phyloP scores from a whole-genome alignment of 306 rosid species.

The Quercus variabilis region DNA sequence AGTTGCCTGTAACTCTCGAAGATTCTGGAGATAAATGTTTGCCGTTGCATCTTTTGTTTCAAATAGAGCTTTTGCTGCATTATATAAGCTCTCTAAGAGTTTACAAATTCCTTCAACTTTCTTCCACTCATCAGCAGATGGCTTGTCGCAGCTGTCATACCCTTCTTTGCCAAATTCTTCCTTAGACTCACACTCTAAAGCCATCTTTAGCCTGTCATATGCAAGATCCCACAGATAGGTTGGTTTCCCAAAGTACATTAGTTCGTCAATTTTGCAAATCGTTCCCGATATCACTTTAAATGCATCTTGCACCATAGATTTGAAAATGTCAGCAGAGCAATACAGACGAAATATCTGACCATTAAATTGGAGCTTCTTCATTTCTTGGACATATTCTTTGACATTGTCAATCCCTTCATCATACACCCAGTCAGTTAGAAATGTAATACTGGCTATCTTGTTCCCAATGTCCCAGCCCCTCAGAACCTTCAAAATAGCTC shows the following conservation, averaged over 20 bases:
- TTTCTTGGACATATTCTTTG: too few species aligned
- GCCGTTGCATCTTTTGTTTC: constrained; percentile 6
- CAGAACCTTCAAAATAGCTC: not conserved
- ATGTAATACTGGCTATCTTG: not conserved
- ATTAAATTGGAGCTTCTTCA: too few species aligned
- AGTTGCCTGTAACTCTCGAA: not conserved
- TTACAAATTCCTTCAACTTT: constrained; percentile 1
- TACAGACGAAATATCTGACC: too few species aligned
- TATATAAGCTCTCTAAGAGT: not conserved
- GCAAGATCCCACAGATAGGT: constrained; percentile 8
- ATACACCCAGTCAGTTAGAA: not conserved
- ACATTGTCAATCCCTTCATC: too few species aligned
- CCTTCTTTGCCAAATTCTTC: not conserved
- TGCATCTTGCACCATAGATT: too few species aligned
- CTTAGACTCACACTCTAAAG: not conserved
- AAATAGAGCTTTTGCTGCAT: constrained; percentile 9
- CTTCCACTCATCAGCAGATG: constrained; percentile 11
- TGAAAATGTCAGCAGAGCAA: too few species aligned
- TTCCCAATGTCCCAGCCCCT: constrained; percentile 12
- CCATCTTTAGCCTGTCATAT: not conserved
- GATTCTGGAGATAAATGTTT: constrained; percentile 9
- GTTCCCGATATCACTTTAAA: too few species aligned
- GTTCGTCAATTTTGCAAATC: too few species aligned
- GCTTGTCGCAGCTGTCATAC: not conserved
- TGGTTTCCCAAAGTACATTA: too few species aligned